phyloP scores from a whole-genome alignment of 352 stramenopile genomes.

The Phytophthora pinifolia region DNA sequence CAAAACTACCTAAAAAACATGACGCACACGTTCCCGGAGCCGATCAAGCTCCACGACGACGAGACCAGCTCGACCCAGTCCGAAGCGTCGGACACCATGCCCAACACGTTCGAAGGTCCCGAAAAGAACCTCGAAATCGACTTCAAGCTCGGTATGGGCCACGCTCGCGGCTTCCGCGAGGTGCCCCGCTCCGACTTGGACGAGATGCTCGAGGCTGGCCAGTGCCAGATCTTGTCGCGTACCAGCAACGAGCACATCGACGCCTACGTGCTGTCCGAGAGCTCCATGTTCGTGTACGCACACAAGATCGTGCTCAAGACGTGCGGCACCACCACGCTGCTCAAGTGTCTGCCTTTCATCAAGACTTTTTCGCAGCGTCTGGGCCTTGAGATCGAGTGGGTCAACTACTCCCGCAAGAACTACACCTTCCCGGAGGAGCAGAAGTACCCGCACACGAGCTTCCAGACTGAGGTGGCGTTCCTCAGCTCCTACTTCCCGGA shows the following conservation, averaged over 20 bases:
- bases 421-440: constrained; percentile 99
- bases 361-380: constrained; percentile 82
- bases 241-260: constrained; percentile 97
- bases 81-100: constrained; percentile 51
- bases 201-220: constrained; percentile 92
- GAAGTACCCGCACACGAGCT: constrained; percentile 96
- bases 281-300: constrained; percentile 98
- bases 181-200: constrained; percentile 91
- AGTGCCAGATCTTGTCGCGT: constrained; percentile 97
- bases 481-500: constrained; percentile 90
- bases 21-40: constrained; percentile 63
- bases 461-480: constrained; percentile 97
- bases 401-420: constrained; percentile 99
- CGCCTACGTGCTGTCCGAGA: constrained; percentile 96
- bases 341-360: constrained; percentile 91
- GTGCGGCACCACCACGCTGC: constrained; percentile 98
- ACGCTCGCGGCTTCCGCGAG: constrained; percentile 88
- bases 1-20: constrained; percentile 21
- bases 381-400: constrained; percentile 97
- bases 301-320: constrained; percentile 99
- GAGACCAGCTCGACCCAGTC: constrained; percentile 78
- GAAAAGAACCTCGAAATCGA: constrained; percentile 98
- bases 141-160: constrained; percentile 80
- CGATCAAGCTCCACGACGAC: constrained; percentile 65
- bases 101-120: constrained; percentile 96